Conservation (phyloP, 768 basidiomycete species). For the Suillus variegatus region DNA sequence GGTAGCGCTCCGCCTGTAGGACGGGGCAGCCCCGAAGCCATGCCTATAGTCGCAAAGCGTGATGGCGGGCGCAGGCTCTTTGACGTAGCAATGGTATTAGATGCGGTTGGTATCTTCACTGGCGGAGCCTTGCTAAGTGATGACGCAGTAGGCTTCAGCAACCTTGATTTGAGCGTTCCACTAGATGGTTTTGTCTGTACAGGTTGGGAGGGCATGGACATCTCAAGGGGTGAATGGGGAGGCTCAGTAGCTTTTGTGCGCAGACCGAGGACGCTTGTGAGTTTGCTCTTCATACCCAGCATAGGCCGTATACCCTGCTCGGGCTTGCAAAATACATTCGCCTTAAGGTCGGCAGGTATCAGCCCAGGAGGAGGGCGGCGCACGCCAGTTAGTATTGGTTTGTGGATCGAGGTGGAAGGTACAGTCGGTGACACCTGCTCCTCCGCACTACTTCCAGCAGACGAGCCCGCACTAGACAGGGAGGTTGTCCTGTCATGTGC, state of each 20-base stretch:
- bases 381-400: constrained; percentile 24
- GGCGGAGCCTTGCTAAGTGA: constrained; percentile 9
- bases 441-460: constrained; percentile 8
- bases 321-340: neutral
- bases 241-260: constrained; percentile 4
- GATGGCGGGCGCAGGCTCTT: constrained; percentile 14
- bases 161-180: constrained; percentile 5
- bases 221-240: neutral
- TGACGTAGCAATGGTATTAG: neutral
- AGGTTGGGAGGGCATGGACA: neutral
- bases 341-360: neutral
- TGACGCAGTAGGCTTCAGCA: constrained; percentile 9
- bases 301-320: neutral
- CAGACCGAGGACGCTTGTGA: constrained; percentile 13
- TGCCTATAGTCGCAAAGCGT: constrained; percentile 7
- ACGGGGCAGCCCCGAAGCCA: constrained; percentile 12
- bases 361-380: constrained; percentile 29
- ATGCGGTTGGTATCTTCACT: neutral
- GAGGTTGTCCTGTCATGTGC: constrained; percentile 21
- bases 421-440: neutral
- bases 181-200: neutral
- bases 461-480: constrained; percentile 12
- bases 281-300: constrained; percentile 12
- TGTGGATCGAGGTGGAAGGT: constrained; percentile 10
- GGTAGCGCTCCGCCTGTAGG: neutral